These are phyloP conservation scores for Suillus sp. DNA, from an alignment of 768 basidiomycete genomes.

Conservation along the genomic window DNA sequence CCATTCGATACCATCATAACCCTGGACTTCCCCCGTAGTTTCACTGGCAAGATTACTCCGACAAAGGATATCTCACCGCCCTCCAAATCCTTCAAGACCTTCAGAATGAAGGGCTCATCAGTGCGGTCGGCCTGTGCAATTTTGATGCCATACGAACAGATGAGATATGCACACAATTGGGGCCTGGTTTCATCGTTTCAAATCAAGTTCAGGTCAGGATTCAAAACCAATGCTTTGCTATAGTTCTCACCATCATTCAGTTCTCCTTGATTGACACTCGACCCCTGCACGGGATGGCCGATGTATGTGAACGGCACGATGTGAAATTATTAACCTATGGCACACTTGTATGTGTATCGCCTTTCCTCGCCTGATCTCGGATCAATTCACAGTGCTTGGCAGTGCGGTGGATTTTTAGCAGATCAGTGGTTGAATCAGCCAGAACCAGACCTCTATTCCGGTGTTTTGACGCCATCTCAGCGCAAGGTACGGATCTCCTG, in stretches of 20 bases:
- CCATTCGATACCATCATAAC: background rate
- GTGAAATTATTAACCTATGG: conserved; percentile 83
- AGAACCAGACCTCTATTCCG: conserved; percentile 73
- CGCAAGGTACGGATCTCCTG: conserved; percentile 59
- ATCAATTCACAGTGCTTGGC: conserved; percentile 13
- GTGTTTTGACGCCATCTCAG: conserved; percentile 75
- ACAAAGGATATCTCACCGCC: conserved; percentile 49
- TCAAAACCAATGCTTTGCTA: background rate
- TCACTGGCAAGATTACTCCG: conserved; percentile 75
- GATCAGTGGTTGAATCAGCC: conserved; percentile 71
- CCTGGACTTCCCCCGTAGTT: conserved; percentile 47
- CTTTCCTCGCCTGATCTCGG: conserved; percentile 13
- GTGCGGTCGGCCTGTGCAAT: conserved; percentile 75
- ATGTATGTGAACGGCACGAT: conserved; percentile 71
- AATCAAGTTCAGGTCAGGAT: conserved; percentile 78
- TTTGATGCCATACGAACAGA: conserved; percentile 76
- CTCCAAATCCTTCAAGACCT: conserved; percentile 58
- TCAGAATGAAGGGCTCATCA: conserved; percentile 59
- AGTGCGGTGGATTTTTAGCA: conserved; percentile 85
- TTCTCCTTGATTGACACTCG: conserved; percentile 83
- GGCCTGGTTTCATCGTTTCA: conserved; percentile 70
- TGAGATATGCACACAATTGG: conserved; percentile 77
- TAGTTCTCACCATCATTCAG: conserved; percentile 39
- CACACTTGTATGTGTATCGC: conserved; percentile 57
- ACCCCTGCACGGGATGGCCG: conserved; percentile 74